Conservation (phyloP, 305 asterid genomes). For the Fraxinus paxiana region DNA sequence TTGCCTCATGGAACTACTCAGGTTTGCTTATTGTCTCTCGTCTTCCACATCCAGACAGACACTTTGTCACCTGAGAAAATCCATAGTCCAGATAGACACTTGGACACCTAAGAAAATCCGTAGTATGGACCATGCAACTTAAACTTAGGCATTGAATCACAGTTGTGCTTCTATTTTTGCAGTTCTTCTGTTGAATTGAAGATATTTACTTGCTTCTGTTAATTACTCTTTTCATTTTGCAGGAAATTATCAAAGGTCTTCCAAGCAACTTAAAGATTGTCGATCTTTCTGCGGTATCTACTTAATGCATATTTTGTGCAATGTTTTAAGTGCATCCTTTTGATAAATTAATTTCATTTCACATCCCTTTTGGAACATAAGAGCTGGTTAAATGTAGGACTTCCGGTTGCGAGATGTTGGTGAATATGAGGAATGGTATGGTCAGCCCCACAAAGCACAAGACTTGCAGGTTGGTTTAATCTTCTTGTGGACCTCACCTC, state of each 20-base stretch:
- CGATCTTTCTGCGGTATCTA: slow-evolving; percentile 90
- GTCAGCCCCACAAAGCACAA: slow-evolving; percentile 78
- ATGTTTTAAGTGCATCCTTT: slow-evolving; percentile 5
- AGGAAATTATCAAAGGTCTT: slow-evolving; percentile 88
- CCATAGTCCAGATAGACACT: background rate
- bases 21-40: slow-evolving; percentile 34
- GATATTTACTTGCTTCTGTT: background rate
- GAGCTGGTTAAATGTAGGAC: slow-evolving; percentile 53
- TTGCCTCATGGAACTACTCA: slow-evolving; percentile 94
- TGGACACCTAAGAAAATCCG: background rate
- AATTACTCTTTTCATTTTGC: slow-evolving; percentile 17
- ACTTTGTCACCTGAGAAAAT: background rate
- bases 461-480: slow-evolving; percentile 64
- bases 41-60: background rate
- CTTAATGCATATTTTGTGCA: slow-evolving; percentile 7
- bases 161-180: background rate
- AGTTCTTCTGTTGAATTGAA: background rate
- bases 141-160: background rate
- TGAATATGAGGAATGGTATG: slow-evolving; percentile 94
- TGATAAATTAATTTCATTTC: background rate
- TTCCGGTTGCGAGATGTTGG: slow-evolving; percentile 70
- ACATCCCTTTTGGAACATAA: slow-evolving; percentile 3
- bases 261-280: slow-evolving; percentile 75
- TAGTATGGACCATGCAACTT: background rate
- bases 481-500: slow-evolving; percentile 3